Evolutionary conservation across 139 green algal genomes (phyloP), one percentile per base, ranked within the genome.

Genomic region (Nannochloris sp.): DNA sequence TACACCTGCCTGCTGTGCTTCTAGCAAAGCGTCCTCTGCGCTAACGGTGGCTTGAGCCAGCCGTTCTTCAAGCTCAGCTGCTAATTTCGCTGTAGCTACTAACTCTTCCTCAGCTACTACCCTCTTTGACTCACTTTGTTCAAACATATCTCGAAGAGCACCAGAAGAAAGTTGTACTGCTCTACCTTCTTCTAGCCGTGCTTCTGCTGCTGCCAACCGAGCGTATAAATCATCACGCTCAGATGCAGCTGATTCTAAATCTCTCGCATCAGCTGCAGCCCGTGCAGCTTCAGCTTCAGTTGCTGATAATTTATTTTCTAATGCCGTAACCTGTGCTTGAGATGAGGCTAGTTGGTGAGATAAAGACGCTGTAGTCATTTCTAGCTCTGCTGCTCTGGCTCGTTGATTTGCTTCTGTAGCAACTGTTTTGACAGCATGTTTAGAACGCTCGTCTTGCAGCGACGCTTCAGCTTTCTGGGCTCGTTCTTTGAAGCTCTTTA

Each of bases 71-170:
- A 76, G 56, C 23, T 15, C 38, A 3, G 69, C 31, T 13, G 69
- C 69, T 32, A 67, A 33, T 7, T 47, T 24, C 2, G 69, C 69
- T 13, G 69, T 76, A 47, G 31, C 53, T 10, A 72, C 24, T 25
- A 76, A 39, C 62, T 76, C 69, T 25, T 76, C 53, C 19, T 76
- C 58, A 13, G 62, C 39, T 6, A 38, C 27, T 24, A 45, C 61
- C 37, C 61, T 45, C 69, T 65, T 71, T 45, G 59, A 39, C 31
- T 70, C 61, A 56, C 47, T 66, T 54, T 71, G 36, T 31, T 31
- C 34, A 24, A 57, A 46, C 37, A 64, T 27, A 10, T 37, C 44
- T 6, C 61, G 38, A 15, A 65, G 44, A 27, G 48, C 59, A 29
- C 54, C 62, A 4, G 29, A 47, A 57, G 51, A 48, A 9, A 10